Evolutionary conservation across 805 yeast genomes (phyloP), one percentile per base, ranked within the genome.

Genomic region (Ogataea thermomethanolica): DNA sequence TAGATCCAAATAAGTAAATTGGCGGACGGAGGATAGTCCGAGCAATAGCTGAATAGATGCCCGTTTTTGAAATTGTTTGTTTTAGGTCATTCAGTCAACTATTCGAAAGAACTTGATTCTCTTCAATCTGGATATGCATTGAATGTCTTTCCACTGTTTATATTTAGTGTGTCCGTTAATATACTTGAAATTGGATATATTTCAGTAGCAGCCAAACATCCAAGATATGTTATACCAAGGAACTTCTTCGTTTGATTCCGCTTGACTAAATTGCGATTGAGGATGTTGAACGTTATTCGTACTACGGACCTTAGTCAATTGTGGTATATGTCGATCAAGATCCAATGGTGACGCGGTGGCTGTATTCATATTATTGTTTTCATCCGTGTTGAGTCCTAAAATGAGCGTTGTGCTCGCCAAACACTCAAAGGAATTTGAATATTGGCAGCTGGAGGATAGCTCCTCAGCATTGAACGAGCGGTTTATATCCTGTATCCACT

Each of bases 1-100:
- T 78, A 89, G 98, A 87, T 87, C 96, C 81, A 86, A 86, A 83
- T 86, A 84, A 84, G 79, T 85, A 27, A 34, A 29, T 44, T 34
- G 42, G 42, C 36, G 44, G 48, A 34, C 42, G 30, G 47, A 37
- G 47, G 35, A 34, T 35, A 41, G 31, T 35, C 29, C 3, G 43
- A 34, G 38, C 31, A 34, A 33, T 34, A 35, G 38, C 29, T 33
- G 37, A 29, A 29, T 20, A 10, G 42, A 25, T 14, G 26, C 17
- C 41, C 27, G 15, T 25, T 25, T 29, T 31, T 17, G 20, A 35
- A 37, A 31, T 30, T 20, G 17, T 11, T 28, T 24, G 27, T n/a
- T 31, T 27, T 20, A 21, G 32, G 36, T 26, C 13, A 23, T 37
- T 35, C 26, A 7, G 21, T 31, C 37, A 23, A 28, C 29, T 26